Percentiles rank a stretch among this genome's conserved stretches.
Conservation (phyloP, 2,329 filamentous ascomycete species). For the Trichoderma atroviride region DNA sequence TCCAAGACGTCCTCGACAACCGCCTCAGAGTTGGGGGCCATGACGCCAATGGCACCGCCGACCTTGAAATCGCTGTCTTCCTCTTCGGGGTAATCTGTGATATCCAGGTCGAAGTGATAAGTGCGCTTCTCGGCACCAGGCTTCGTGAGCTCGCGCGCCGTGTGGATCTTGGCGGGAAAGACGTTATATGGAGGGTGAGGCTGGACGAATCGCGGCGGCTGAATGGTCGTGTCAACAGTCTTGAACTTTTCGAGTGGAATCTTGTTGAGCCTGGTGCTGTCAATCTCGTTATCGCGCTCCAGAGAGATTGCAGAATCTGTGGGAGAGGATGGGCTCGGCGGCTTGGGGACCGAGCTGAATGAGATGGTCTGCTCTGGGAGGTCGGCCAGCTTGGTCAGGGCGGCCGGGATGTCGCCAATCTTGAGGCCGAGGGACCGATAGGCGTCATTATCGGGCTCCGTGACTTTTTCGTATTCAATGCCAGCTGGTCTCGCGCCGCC, state of each 20-base stretch:
- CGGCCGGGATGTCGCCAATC: slow-evolving; percentile 72
- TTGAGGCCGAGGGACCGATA: slow-evolving; percentile 79
- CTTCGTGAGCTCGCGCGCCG: slow-evolving; percentile 82
- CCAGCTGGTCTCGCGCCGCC: slow-evolving; percentile 48
- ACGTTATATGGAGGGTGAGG: slow-evolving; percentile 93
- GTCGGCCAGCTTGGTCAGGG: slow-evolving; percentile 70
- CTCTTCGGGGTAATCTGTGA: slow-evolving; percentile 90
- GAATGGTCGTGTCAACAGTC: slow-evolving; percentile 59
- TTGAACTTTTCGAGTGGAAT: slow-evolving; percentile 29
- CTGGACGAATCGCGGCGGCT: slow-evolving; percentile 88
- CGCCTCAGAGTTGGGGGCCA: slow-evolving; percentile 77
- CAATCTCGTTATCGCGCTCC: slow-evolving; percentile 35
- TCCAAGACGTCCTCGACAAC: slow-evolving; percentile 85
- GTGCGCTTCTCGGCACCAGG: slow-evolving; percentile 93
- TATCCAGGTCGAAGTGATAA: slow-evolving; percentile 95
- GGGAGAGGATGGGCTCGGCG: slow-evolving; percentile 43
- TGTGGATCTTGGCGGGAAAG: slow-evolving; percentile 84
- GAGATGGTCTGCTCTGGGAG: slow-evolving; percentile 76
- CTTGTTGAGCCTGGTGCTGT: slow-evolving; percentile 35
- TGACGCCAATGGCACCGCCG: slow-evolving; percentile 91
- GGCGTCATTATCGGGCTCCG: slow-evolving; percentile 77
- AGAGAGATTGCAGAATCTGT: slow-evolving; percentile 54
- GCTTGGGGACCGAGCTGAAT: slow-evolving; percentile 60
- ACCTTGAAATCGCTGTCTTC: slow-evolving; percentile 91
- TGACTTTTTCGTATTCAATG: slow-evolving; percentile 55